Percentiles rank a stretch among this genome's conserved stretches.
These are phyloP conservation scores for Ceratocystis destructans DNA, from an alignment of 2,329 filamentous ascomycete genomes.

Conservation along the genomic window DNA sequence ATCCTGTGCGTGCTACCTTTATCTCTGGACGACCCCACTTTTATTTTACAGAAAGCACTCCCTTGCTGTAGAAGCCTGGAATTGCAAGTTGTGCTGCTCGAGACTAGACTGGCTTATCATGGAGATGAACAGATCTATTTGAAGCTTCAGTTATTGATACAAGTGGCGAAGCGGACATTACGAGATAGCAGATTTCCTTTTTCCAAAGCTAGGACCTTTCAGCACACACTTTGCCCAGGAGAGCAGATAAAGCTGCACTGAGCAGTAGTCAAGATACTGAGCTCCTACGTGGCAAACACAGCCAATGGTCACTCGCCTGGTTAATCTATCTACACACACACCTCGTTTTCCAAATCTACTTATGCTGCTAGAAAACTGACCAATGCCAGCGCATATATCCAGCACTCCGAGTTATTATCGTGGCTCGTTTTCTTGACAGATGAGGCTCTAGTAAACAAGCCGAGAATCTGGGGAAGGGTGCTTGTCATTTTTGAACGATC, in stretches of 20 bases:
- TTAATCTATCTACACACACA: not conserved
- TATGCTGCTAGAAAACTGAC: not conserved
- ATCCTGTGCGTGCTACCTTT: constrained; percentile 4
- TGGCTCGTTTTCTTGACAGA: not conserved
- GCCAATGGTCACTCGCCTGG: not conserved
- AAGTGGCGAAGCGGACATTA: not conserved
- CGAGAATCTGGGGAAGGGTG: constrained; percentile 2
- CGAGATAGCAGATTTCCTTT: too few relatives aligned
- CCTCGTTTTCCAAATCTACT: not conserved
- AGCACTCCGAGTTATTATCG: constrained; percentile 7
- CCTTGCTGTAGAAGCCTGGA: not conserved
- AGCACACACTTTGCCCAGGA: too few relatives aligned
- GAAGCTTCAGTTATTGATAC: not conserved
- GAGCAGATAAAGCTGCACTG: too few relatives aligned
- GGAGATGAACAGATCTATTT: not conserved
- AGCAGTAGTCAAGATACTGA: not conserved
- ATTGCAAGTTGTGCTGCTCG: not conserved
- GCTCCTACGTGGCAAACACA: not conserved
- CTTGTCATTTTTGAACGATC: not conserved
- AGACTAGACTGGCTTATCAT: not conserved
- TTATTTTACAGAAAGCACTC: not conserved
- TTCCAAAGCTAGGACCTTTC: too few relatives aligned
- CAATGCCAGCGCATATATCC: not conserved
- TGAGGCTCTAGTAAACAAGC: constrained; percentile 6
- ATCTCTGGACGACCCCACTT: not conserved